These are phyloP conservation scores for Sphaerosporella brunnea DNA, from an alignment of 495 filamentous ascomycete genomes.

Conservation along the genomic window DNA sequence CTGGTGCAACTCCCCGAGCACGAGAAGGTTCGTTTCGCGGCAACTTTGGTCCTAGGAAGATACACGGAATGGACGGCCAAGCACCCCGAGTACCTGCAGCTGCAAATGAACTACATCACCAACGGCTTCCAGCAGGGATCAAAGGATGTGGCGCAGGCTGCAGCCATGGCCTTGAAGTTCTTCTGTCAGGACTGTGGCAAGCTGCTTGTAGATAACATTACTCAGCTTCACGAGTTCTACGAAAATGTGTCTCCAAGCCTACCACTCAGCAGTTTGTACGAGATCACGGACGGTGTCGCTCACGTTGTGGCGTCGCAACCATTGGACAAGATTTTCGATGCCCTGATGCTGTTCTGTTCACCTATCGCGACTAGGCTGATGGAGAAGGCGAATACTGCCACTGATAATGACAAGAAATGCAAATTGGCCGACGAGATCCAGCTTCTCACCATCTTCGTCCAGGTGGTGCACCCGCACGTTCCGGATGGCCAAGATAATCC, in stretches of 20 bases:
- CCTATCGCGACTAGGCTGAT: conserved; percentile 76
- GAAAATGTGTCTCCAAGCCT: conserved; percentile 70
- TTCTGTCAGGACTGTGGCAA: conserved; percentile 87
- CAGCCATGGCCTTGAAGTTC: conserved; percentile 89
- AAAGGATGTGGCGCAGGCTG: conserved; percentile 72
- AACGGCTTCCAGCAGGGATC: conserved; percentile 71
- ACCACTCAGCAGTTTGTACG: conserved; percentile 71
- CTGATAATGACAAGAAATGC: conserved; percentile 58
- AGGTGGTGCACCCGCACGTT: conserved; percentile 53
- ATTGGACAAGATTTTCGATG: conserved; percentile 54
- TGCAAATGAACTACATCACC: conserved; percentile 88
- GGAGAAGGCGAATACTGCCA: conserved; percentile 67
- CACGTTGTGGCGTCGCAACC: conserved; percentile 78
- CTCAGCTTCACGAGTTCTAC: conserved; percentile 80
- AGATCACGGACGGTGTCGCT: conserved; percentile 87
- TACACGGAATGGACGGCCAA: conserved; percentile 97
- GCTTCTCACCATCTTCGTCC: conserved; percentile 74
- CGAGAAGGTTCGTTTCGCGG: conserved; percentile 89
- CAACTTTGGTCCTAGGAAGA: conserved; percentile 86
- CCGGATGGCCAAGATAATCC: conserved; percentile 59
- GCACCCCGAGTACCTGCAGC: conserved; percentile 76
- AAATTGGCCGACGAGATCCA: conserved; percentile 72
- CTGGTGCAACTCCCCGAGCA: conserved; percentile 89
- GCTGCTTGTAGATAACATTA: conserved; percentile 58
- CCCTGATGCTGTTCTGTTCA: conserved; percentile 83